phyloP scores from a whole-genome alignment of 2,329 filamentous ascomycete species.

The Botrytis galanthina region DNA sequence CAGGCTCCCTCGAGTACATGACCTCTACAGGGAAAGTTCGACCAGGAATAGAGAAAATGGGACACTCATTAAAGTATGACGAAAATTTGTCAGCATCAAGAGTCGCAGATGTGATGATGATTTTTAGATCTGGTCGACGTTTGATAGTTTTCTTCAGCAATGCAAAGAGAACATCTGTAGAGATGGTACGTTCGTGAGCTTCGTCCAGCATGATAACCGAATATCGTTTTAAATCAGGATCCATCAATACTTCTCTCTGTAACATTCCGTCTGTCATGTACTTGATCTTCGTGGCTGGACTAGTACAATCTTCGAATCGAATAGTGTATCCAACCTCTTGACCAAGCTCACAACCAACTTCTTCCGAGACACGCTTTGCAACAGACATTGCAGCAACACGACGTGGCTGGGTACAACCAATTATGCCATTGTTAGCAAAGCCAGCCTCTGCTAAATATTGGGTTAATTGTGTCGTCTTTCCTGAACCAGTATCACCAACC shows the following conservation, averaged over 20 bases:
- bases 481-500: constrained; percentile 94
- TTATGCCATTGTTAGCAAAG: constrained; percentile 81
- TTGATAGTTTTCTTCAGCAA: constrained; percentile 91
- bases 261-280: constrained; percentile 99
- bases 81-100: constrained; percentile 98
- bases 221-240: constrained; percentile 84
- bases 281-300: constrained; percentile 86
- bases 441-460: constrained; percentile 94
- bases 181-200: constrained; percentile 94
- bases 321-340: constrained; percentile 96
- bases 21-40: constrained; percentile 94
- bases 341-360: constrained; percentile 87
- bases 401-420: constrained; percentile 94
- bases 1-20: constrained; percentile 91
- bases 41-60: constrained; percentile 95
- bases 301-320: constrained; percentile 93
- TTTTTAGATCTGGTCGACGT: constrained; percentile 79
- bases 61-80: constrained; percentile 90
- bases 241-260: constrained; percentile 88
- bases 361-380: constrained; percentile 92
- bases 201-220: constrained; percentile 98
- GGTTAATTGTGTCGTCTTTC: constrained; percentile 94
- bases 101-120: constrained; percentile 96
- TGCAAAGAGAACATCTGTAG: constrained; percentile 93
- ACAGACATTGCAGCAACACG: constrained; percentile 98